These are phyloP conservation scores for Candida anglica DNA, from an alignment of 805 yeast species.

Conservation along the genomic window DNA sequence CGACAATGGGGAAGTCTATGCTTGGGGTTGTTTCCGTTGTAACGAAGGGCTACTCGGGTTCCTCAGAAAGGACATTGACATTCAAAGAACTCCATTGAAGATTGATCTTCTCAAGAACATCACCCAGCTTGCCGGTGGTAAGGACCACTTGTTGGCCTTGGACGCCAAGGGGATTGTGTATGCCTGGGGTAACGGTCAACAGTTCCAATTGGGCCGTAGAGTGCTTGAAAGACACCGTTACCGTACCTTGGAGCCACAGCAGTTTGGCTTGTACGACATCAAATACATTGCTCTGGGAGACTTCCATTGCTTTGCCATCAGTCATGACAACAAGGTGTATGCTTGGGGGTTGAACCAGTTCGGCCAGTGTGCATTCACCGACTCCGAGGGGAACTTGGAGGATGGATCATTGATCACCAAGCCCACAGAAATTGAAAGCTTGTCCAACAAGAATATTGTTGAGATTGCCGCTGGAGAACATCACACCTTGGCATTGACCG, in stretches of 20 bases:
- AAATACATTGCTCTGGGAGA: slow-evolving; percentile 88
- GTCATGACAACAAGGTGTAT: slow-evolving; percentile 61
- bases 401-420: slow-evolving; percentile 78
- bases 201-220: slow-evolving; percentile 84
- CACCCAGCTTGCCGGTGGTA: slow-evolving; percentile 85
- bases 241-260: slow-evolving; percentile 73
- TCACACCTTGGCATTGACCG: slow-evolving; percentile 75
- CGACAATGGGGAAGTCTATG: slow-evolving; percentile 82
- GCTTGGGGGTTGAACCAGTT: slow-evolving; percentile 97
- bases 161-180: slow-evolving; percentile 82
- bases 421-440: slow-evolving; percentile 70
- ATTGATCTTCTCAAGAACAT: slow-evolving; percentile 60
- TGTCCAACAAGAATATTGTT: slow-evolving; percentile 53
- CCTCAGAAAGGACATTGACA: slow-evolving; percentile 49
- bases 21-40: slow-evolving; percentile 97
- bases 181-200: slow-evolving; percentile 98
- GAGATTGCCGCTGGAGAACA: slow-evolving; percentile 91
- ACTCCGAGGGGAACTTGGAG: slow-evolving; percentile 63
- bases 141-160: slow-evolving; percentile 84
- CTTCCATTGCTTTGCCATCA: slow-evolving; percentile 92
- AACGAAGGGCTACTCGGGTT: slow-evolving; percentile 91
- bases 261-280: slow-evolving; percentile 76
- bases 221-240: slow-evolving; percentile 74
- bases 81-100: slow-evolving; percentile 67
- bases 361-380: slow-evolving; percentile 83